Conservation (phyloP, 768 basidiomycete species). For the Collybia sp. region DNA sequence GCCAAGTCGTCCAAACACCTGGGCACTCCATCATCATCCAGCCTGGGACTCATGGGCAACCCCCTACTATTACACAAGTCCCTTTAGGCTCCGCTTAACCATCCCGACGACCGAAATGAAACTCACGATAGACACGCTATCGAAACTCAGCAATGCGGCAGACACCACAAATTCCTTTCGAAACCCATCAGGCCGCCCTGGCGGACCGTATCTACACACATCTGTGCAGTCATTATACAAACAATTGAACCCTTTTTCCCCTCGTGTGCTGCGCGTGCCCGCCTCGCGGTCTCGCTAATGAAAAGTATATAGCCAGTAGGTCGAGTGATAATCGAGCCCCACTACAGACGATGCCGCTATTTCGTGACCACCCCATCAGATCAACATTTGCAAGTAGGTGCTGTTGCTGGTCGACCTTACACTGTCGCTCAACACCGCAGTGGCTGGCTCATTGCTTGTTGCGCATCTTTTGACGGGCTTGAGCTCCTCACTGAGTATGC, state of each 20-base stretch:
- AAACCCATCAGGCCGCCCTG: too few relatives aligned
- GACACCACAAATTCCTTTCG: too few relatives aligned
- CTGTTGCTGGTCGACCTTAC: neutral
- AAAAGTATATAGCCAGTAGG: too few relatives aligned
- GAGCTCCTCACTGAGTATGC: constrained; percentile 41
- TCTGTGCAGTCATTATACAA: neutral
- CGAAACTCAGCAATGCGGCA: neutral
- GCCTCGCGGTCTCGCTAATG: constrained; percentile 1
- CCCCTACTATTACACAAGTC: constrained; percentile 58
- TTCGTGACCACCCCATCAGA: constrained; percentile 42
- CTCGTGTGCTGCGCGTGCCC: neutral
- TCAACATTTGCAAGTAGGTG: constrained; percentile 36
- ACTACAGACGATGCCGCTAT: constrained; percentile 36
- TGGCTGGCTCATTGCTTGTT: constrained; percentile 38
- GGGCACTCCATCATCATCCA: constrained; percentile 68
- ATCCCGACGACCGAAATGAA: neutral
- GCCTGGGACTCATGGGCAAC: constrained; percentile 55
- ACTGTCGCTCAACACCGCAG: constrained; percentile 21
- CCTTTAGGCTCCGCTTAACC: constrained; percentile 25
- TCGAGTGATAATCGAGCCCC: neutral
- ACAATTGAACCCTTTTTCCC: too few relatives aligned
- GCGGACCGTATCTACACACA: neutral
- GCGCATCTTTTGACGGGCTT: constrained; percentile 51
- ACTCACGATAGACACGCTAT: too few relatives aligned
- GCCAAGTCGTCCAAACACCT: constrained; percentile 22